Percentiles rank a stretch among this genome's conserved stretches.
phyloP scores from a whole-genome alignment of 1,284 basidiomycete species.

The Cryptococcus sp. region DNA sequence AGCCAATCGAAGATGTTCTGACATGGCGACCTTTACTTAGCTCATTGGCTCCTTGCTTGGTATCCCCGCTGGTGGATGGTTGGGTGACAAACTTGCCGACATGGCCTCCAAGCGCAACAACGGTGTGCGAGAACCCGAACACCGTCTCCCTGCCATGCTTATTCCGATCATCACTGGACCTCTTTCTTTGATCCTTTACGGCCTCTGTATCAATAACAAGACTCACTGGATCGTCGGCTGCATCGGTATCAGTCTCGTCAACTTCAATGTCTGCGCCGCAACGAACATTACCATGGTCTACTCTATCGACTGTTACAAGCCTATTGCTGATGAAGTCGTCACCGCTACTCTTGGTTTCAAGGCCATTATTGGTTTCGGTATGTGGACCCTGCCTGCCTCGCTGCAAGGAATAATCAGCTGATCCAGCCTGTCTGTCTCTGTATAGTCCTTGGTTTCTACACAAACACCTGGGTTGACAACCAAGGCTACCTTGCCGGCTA shows the following conservation, averaged over 20 bases:
- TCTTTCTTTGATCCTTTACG: background rate
- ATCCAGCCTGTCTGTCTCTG: too few relatives aligned
- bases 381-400: background rate
- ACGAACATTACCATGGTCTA: background rate
- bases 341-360: background rate
- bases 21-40: background rate
- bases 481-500: background rate
- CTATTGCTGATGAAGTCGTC: background rate
- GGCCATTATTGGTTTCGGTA: background rate
- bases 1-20: background rate
- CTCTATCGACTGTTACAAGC: background rate
- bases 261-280: background rate
- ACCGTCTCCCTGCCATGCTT: background rate
- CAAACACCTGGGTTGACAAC: background rate
- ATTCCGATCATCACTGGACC: background rate
- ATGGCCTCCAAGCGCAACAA: background rate
- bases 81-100: background rate
- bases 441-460: background rate
- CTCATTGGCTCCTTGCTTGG: conserved; percentile 1
- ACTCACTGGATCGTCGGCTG: conserved; percentile 1
- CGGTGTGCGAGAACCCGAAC: background rate
- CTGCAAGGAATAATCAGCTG: background rate
- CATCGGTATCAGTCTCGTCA: background rate
- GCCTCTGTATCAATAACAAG: background rate
- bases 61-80: background rate